A percentile compares a stretch with the other conserved stretches of the same genome.
These are phyloP conservation scores for Alnus glutinosa DNA, from an alignment of 306 rosid species.

Conservation along the genomic window DNA sequence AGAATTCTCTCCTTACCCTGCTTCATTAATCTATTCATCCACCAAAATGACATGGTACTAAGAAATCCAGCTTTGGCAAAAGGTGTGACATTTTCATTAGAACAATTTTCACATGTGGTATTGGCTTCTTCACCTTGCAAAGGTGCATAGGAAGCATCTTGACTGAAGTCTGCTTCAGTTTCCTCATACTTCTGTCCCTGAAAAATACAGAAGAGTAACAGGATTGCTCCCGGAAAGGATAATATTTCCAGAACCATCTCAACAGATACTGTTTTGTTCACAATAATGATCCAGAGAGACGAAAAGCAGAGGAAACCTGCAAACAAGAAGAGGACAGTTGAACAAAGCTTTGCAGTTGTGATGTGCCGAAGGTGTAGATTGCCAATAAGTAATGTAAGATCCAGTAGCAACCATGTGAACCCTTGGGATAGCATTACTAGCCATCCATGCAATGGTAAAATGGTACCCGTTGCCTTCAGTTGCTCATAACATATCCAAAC, in stretches of 20 bases:
- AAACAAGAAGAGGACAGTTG: conserved; percentile 6
- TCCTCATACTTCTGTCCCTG: background rate
- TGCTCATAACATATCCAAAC: conserved; percentile 25
- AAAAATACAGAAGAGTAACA: conserved; percentile 22
- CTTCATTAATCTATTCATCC: conserved; percentile 39
- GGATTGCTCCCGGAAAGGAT: conserved; percentile 26
- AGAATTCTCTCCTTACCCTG: conserved; percentile 29
- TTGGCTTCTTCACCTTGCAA: conserved; percentile 13
- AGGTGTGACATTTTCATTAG: conserved; percentile 24
- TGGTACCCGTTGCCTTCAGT: background rate
- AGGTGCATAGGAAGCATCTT: conserved; percentile 10
- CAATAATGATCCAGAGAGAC: conserved; percentile 16
- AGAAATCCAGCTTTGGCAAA: conserved; percentile 27
- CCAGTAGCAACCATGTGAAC: conserved; percentile 26
- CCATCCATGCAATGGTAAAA: conserved; percentile 28
- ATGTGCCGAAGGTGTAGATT: conserved; percentile 4
- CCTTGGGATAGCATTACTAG: conserved; percentile 24
- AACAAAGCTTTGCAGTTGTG: background rate
- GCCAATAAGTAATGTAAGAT: conserved; percentile 3
- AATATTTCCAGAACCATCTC: conserved; percentile 14
- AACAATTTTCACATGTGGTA: background rate
- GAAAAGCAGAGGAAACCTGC: conserved; percentile 23
- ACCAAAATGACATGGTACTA: conserved; percentile 30
- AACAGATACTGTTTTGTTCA: background rate
- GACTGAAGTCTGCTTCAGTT: background rate